Evolutionary conservation across 2,329 filamentous ascomycete species (phyloP), one percentile per base, ranked within the genome.

Genomic region (Clonostachys byssicola): DNA sequence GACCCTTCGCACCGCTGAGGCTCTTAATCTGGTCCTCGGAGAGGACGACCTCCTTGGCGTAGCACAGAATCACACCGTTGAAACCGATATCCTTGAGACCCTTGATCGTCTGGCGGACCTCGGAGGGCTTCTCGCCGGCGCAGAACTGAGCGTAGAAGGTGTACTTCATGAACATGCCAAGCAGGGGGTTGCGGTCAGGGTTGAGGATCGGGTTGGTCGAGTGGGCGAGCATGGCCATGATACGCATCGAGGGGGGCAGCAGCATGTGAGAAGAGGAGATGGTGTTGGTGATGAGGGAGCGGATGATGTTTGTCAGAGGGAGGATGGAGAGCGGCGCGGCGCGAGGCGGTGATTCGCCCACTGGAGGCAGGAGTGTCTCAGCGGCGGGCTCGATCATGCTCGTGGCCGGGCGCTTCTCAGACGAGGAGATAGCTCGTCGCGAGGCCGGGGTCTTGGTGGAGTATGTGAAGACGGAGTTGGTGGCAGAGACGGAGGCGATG

Each of bases 121-220:
- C 88, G 2, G 63, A 57, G 1, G 78, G 73, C 43, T 80, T 86
- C 66, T 91, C 87, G 30, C 92, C 92, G 0, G 89, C 89, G 65
- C 92, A 96, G 66, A 95, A 96, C 59, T 96, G 92, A 20, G 84
- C 83, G 63, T 96, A 96, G 58, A 96, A 91, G 0, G 89, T 95
- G 60, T 84, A 80, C 63, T 91, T 90, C 44, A 96, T 73, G 40
- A 91, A 61, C 50, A 73, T 80, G 40, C 83, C 78, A 14, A 95
- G 74, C 2, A 92, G 42, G 0, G 81, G 81, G 61, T 95, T 96
- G 45, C 70, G 74, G 60, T 95, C 89, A 5, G 90, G 84, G 63
- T 86, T 85, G 48, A 94, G 74, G 0, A 91, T 47, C 2, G 79
- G 70, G 48, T 72, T 84, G 44, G 78, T 78, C 23, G 87, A 84